Base-by-base conservation (phyloP, 768 basidiomycete genomes). In the Ramaria sp. region DNA sequence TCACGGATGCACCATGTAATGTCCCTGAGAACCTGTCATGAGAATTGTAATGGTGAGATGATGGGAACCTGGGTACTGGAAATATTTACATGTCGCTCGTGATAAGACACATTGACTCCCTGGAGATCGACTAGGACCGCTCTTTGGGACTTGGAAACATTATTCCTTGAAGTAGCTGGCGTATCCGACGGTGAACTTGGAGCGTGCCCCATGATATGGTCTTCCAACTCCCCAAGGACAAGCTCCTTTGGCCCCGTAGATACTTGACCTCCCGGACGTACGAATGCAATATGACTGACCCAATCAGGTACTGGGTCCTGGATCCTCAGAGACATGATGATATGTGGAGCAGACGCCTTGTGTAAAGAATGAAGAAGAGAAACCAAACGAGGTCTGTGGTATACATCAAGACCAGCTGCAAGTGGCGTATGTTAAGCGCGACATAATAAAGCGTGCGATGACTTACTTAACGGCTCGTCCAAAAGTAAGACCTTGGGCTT, bases 381-480 rank as follows among this genome's bases (percentile, higher is more conserved):
- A 6, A 82, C 66, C 1, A 92, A 67, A 9, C 70, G 68, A 0
- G 75, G 73, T 13, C 89, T 78, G 4, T 75, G 81, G 13, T 73
- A 59, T 3, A 72, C 69, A 60, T 94, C 91, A 13, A 94, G 71
- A 0, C 92, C 91, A 58, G 91, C 90, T 92, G 48, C 6, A 20
- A 37, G 5, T n/a, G n/a, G 28, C n/a, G 20, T 3, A 13, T 3
- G 32, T 34, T 34, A 5, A 37, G 30, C 18, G 13, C 6, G 28
- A 50, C 9, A 3, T 13, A 30, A 8, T 24, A 12, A 13, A 24
- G 38, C 3, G 25, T 10, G 6, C 15, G 39, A 50, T 12, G 36
- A 73, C 83, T 55, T 59, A 91, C 90, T 90, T 36, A 92, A 71
- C 0, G 93, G 94, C 65, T 98, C 95, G 57, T 96, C 93, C n/a